Percentiles rank a stretch among this genome's conserved stretches.
Evolutionary conservation across 345 rosid genomes (phyloP).

Genomic region (Geranium brycei): DNA sequence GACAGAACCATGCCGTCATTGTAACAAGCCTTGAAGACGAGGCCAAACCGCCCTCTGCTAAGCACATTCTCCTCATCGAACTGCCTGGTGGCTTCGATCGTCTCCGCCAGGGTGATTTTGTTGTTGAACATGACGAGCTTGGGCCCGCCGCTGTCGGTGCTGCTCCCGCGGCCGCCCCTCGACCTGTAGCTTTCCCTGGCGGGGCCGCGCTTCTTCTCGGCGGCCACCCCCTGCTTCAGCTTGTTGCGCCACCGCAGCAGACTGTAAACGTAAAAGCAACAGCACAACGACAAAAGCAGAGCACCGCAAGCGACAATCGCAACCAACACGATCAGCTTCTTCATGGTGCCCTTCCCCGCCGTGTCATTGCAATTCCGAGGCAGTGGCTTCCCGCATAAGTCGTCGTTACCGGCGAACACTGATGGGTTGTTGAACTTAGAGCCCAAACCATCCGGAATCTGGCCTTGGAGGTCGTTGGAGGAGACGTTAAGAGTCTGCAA

Average conservation of each 20-base stretch:
- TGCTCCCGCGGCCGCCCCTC: conserved; percentile 57
- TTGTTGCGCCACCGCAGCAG: conserved; percentile 74
- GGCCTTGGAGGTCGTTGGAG: conserved; percentile 52
- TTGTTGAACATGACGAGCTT: conserved; percentile 89
- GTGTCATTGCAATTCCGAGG: conserved; percentile 27
- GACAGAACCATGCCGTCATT: conserved; percentile 89
- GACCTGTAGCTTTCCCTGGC: conserved; percentile 68
- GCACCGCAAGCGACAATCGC: conserved; percentile 45
- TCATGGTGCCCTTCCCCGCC: conserved; percentile 33
- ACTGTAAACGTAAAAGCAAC: conserved; percentile 76
- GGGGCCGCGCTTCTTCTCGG: conserved; percentile 83
- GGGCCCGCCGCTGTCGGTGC: conserved; percentile 76
- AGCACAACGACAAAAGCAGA: conserved; percentile 47
- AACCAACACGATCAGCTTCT: conserved; percentile 45
- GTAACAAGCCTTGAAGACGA: conserved; percentile 79
- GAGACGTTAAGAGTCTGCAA: conserved; percentile 67
- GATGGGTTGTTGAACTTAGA: conserved; percentile 49
- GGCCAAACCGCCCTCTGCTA: conserved; percentile 56
- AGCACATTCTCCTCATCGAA: conserved; percentile 92
- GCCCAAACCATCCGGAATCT: conserved; percentile 50
- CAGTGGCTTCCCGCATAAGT: conserved; percentile 67
- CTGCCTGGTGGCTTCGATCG: conserved; percentile 73
- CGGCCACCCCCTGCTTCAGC: conserved; percentile 50
- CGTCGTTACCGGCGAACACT: conserved; percentile 39
- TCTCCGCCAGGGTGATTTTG: conserved; percentile 59